phyloP scores from a whole-genome alignment of 164 flowering plant genomes.

The Dillenia turbinata region DNA sequence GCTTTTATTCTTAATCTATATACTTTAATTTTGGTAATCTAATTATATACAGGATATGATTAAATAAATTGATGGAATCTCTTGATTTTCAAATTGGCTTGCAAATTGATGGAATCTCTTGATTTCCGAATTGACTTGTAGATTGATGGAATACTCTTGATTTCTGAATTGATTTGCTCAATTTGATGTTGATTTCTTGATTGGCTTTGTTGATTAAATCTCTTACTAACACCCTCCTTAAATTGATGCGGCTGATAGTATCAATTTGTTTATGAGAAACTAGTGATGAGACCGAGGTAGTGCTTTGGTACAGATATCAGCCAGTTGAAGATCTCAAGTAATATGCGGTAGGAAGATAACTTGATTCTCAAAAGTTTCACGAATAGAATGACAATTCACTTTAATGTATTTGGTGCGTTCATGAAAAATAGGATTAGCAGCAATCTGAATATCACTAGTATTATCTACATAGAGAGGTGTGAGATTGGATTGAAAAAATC shows the following conservation, averaged over 20 bases:
- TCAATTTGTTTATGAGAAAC: conserved; percentile 7
- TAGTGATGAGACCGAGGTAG: not conserved
- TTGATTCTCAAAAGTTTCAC: not conserved
- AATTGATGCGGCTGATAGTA: conserved; percentile 8
- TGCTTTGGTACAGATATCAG: conserved; percentile 9
- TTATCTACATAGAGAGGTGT: conserved; percentile 1
- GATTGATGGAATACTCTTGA: not conserved
- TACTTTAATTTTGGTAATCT: too few species aligned
- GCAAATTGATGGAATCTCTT: too few species aligned
- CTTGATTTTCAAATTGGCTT: too few species aligned
- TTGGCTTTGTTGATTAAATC: not conserved
- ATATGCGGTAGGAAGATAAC: not conserved
- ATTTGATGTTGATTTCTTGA: too few species aligned
- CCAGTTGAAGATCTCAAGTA: not conserved
- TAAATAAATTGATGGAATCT: too few species aligned
- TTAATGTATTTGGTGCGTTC: conserved; percentile 8
- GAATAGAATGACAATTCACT: conserved; percentile 3
- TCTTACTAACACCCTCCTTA: conserved; percentile 7
- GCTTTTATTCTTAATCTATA: too few species aligned
- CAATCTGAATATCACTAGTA: conserved; percentile 1
- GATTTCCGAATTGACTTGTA: not conserved
- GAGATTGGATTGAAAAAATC: not conserved
- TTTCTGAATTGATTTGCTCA: too few species aligned
- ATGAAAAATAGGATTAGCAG: conserved; percentile 2
- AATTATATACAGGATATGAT: too few species aligned